These are phyloP conservation scores for Raphanus raphanistrum DNA, from an alignment of 345 rosid species.

Conservation along the genomic window DNA sequence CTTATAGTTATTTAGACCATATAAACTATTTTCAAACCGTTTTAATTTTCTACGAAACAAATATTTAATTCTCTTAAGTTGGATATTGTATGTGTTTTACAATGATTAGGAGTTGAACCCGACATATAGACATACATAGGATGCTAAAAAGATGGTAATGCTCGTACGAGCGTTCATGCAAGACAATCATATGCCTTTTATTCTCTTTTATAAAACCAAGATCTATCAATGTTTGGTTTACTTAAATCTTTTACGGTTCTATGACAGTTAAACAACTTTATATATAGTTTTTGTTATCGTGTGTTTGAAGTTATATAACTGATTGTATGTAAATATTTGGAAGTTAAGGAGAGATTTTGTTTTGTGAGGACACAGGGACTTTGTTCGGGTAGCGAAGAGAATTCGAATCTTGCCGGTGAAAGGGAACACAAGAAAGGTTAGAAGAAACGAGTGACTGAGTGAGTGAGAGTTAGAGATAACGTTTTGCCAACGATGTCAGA, in stretches of 20 bases:
- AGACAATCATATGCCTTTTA: not conserved
- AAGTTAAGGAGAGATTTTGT: conserved; percentile 14
- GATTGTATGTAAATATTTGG: not conserved
- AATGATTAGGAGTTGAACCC: not conserved
- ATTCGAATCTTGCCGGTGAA: conserved; percentile 83
- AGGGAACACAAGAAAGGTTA: conserved; percentile 51
- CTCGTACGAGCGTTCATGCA: conserved; percentile 16
- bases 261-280: not conserved
- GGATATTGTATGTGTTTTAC: not conserved
- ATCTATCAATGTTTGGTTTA: not conserved
- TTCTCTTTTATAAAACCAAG: too few relatives aligned
- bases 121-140: not conserved
- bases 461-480: not conserved
- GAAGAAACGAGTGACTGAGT: conserved; percentile 36
- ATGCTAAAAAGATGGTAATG: not conserved
- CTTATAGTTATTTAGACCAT: not conserved
- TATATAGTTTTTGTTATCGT: not conserved
- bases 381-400: conserved; percentile 88
- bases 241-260: not conserved
- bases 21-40: not conserved
- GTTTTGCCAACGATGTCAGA: conserved; percentile 31
- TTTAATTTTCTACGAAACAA: not conserved
- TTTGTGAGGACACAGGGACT: conserved; percentile 56
- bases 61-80: not conserved
- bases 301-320: not conserved